Evolutionary conservation across 306 rosid species (phyloP).

Genomic region (Cicer pinnatifidum): DNA sequence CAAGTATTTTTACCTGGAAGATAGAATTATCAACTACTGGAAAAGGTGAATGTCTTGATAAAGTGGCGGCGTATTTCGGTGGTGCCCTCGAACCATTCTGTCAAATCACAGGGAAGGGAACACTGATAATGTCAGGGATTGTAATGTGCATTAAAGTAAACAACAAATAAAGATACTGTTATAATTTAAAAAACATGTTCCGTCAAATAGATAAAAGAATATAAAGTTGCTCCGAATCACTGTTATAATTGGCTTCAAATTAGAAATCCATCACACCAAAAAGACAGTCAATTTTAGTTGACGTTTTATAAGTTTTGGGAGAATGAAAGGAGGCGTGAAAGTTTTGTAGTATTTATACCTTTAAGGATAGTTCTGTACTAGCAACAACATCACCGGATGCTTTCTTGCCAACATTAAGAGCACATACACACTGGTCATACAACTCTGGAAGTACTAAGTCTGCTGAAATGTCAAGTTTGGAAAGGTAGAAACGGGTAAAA

Average conservation of each 20-base stretch:
- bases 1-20: constrained; percentile 66
- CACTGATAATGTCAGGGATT: constrained; percentile 33
- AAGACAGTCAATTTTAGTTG: neutral
- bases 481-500: constrained; percentile 75
- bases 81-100: constrained; percentile 68
- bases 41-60: constrained; percentile 55
- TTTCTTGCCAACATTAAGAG: constrained; percentile 56
- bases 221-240: neutral
- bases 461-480: constrained; percentile 85
- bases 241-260: neutral
- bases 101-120: constrained; percentile 39
- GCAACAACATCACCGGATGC: constrained; percentile 54
- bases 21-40: constrained; percentile 63
- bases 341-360: constrained; percentile 57
- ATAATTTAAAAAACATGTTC: neutral
- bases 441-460: constrained; percentile 69
- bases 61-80: constrained; percentile 52
- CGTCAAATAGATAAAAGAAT: neutral
- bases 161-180: neutral
- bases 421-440: constrained; percentile 67
- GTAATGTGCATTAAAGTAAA: constrained; percentile 7
- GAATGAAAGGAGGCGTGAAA: constrained; percentile 9
- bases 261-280: neutral
- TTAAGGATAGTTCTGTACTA: constrained; percentile 50
- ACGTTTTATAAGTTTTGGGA: neutral